Percentiles rank a stretch among this genome's conserved stretches.
These are phyloP conservation scores for Yamadazyma pseudoaaseri DNA, from an alignment of 1,139 yeast genomes.

Conservation along the genomic window DNA sequence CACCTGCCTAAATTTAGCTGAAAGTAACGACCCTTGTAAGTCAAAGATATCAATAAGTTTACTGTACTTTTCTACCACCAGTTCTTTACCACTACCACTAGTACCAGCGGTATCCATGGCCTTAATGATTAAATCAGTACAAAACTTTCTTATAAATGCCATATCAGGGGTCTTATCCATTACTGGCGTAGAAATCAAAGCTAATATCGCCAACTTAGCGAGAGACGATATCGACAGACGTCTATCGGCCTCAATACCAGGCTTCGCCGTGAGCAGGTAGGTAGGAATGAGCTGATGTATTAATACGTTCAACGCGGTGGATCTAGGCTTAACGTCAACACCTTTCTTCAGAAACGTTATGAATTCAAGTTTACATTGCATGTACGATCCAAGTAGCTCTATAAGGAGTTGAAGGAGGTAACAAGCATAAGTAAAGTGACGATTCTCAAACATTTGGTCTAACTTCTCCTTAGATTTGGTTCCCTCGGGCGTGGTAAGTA, in stretches of 20 bases:
- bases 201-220: constrained; percentile 53
- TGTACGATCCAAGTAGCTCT: constrained; percentile 77
- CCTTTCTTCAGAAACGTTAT: constrained; percentile 68
- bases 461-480: constrained; percentile 20
- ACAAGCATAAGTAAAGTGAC: constrained; percentile 60
- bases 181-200: constrained; percentile 57
- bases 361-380: constrained; percentile 78
- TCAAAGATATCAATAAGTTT: constrained; percentile 60
- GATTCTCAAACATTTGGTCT: constrained; percentile 36
- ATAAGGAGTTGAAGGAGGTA: constrained; percentile 66
- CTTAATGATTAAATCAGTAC: constrained; percentile 68
- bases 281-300: constrained; percentile 73
- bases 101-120: constrained; percentile 48
- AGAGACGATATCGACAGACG: constrained; percentile 47
- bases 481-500: constrained; percentile 38
- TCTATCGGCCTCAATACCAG: constrained; percentile 37
- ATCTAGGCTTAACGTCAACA: constrained; percentile 52
- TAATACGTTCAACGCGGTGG: constrained; percentile 75
- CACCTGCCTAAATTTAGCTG: constrained; percentile 41
- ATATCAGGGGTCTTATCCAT: constrained; percentile 64
- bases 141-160: constrained; percentile 69
- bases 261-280: constrained; percentile 33
- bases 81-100: constrained; percentile 23
- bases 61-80: constrained; percentile 49
- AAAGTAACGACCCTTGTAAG: constrained; percentile 43